Evolutionary conservation across 768 basidiomycete genomes (phyloP), one percentile per base, ranked within the genome.

Genomic region (Mycena latifolia): DNA sequence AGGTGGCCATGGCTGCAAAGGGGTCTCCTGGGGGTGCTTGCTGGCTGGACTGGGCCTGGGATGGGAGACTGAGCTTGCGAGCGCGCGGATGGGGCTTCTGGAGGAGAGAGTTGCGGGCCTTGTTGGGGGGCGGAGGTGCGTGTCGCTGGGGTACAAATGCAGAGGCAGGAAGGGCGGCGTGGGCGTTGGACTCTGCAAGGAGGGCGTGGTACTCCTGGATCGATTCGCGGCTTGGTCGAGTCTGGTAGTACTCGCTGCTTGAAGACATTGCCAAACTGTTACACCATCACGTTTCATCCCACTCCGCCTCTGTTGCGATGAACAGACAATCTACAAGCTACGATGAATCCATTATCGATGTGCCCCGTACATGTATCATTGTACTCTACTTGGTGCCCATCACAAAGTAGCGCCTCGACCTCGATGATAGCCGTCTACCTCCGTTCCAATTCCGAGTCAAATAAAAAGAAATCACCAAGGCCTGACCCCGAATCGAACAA

Each of bases 121-220:
- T 80, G 68, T 72, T 81, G 37, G 81, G 78, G n/a, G 82, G 82
- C 31, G 82, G 76, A 14, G 82, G 78, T 11, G 81, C 75, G 54
- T 77, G 76, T 58, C 82, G 77, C 29, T 79, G 72, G 11, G 81
- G 81, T 6, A 77, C 61, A 65, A 77, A 82, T 24, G 77, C 47
- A 84, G 84, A 46, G 6, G 41, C 14, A 6, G 41, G 20, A 18
- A n/a, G 41, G 20, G 45, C 45, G 5, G 22, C 43, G 43, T 45
- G 43, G 8, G 43, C 43, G 45, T 46, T 46, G 39, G 84, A 82
- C 37, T 90, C 86, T 31, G 84, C 84, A 57, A 94, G 84, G 58
- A 93, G 88, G 61, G 89, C 87, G 75, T 89, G 85, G 77, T 92
- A 92, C 69, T 93, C 91, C 69, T 91, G 90, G 66, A 93, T 89